Evolutionary conservation across 2,329 filamentous ascomycete species (phyloP), one percentile per base, ranked within the genome.

Genomic region (Nemania sp.): DNA sequence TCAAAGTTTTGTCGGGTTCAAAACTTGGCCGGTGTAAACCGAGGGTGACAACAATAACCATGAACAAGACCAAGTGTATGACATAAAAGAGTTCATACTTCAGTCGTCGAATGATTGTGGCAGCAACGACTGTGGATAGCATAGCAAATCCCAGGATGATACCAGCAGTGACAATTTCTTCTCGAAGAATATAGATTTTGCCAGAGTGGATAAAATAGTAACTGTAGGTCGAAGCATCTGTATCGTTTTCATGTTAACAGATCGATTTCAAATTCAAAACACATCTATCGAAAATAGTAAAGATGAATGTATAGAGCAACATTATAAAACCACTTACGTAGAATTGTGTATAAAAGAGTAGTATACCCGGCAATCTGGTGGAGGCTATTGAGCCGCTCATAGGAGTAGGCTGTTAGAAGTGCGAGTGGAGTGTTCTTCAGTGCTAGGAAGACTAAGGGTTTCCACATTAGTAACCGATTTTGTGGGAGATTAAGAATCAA

Each of bases 351-450:
- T 0, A 70, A 24, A 2, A 76, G 61, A 0, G 73, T 73, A 1
- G 71, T 68, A 36, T 78, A 79, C 3, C 77, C 77, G 2, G 71
- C 72, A 3, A 75, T 62, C 34, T 74, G 72, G 56, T 81, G 79
- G 5, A 80, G 67, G 2, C 72, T 63, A 39, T 80, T 79, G 7
- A 81, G 69, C 22, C 73, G 68, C 43, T 77, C 76, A 52, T 80
- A 76, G 2, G 77, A 75, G 42, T 73, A 74, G 5, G 70, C 67
- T 2, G 73, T 72, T 11, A 78, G 54, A 36, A 73, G 66, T 3
- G 72, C 72, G 5, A 81, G 61, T 0, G 77, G 77, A 0, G 77
- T 80, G 50, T 80, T 80, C 50, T 77, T 78, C 56, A 80, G 62
- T 1, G 73, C 73, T 9, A 81, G 67, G 22, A 79, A 77, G 2